Base-by-base conservation (phyloP, 2,329 filamentous ascomycete genomes). In the Ascomycota sp. region DNA sequence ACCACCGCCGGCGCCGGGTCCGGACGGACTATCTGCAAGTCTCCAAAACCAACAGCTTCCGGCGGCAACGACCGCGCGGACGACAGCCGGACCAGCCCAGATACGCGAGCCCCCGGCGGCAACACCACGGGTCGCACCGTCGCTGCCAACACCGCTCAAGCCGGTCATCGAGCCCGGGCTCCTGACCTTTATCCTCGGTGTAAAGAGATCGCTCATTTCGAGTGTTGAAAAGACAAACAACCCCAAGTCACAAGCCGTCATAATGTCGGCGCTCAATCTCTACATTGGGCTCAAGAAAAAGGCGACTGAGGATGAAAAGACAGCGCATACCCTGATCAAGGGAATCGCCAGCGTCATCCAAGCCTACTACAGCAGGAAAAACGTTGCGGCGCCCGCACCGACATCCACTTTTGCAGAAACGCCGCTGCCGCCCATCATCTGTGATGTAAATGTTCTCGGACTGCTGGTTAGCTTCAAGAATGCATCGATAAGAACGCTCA, bases 181-280 rank as follows among this genome's bases (percentile, higher is more conserved):
- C 1, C 46, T 59, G 16, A 41, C 47, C 6, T 55, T 57, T 10
- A 53, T 67, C 12, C 51, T 55, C 27, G 52, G 53, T 12, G 57
- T 67, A 44, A 62, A 61, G 41, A 55, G 57, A 9, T 58, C 61
- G 8, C 50, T 66, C 11, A 52, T 59, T 9, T 52, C 57, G 34
- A 61, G 61, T 36, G 51, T 66, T 30, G 52, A 52, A 33, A 58
- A 56, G 39, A 55, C 56, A 1, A 51, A 53, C 10, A 52, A 53
- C 9, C 54, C 56, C 24, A 52, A 56, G 36, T 52, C 59, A 11
- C 56, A 64, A 36, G 58, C 55, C 21, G 57, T 65, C 21, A 59
- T 64, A 38, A 62, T 65, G 55, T 64, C 61, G 6, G 63, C 63
- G 9, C 50, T 67, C 39, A 66, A 65, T 39, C 61, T 62, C 24